Conservation (phyloP, 805 yeast genomes). For the Candida krabiensis region DNA sequence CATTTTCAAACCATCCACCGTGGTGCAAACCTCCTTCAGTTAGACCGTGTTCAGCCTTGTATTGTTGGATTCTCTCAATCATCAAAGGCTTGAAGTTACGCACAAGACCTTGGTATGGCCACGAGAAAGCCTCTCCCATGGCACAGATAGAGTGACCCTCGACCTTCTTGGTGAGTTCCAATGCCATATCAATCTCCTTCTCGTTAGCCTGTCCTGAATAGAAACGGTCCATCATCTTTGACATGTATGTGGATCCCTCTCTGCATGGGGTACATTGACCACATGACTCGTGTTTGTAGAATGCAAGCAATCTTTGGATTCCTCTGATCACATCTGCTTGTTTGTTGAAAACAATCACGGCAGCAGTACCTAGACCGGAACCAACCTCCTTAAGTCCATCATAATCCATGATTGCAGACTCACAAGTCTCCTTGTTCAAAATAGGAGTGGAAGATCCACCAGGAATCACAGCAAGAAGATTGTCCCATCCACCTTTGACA, state of each 20-base stretch:
- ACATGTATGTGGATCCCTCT: conserved; percentile 88
- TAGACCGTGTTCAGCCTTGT: conserved; percentile 44
- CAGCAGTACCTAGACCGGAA: conserved; percentile 89
- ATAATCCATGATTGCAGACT: conserved; percentile 77
- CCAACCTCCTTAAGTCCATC: conserved; percentile 85
- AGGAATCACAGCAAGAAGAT: conserved; percentile 81
- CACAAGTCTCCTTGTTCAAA: conserved; percentile 66
- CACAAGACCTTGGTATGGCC: conserved; percentile 91
- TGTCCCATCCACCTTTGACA: conserved; percentile 91
- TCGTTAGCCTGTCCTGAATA: conserved; percentile 75
- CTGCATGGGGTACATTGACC: conserved; percentile 96
- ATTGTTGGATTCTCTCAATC: conserved; percentile 72
- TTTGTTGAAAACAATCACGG: conserved; percentile 89
- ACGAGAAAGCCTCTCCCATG: conserved; percentile 88
- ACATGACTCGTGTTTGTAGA: conserved; percentile 90
- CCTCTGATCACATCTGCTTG: conserved; percentile 82
- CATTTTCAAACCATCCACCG: conserved; percentile 79
- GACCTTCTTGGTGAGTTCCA: conserved; percentile 80
- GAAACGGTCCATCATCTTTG: conserved; percentile 82
- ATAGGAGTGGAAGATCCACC: conserved; percentile 91
- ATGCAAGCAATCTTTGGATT: conserved; percentile 79
- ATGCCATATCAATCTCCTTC: conserved; percentile 80
- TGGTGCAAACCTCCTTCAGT: conserved; percentile 38
- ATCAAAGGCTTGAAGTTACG: conserved; percentile 82
- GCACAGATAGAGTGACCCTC: conserved; percentile 95